Percentiles rank a stretch among this genome's conserved stretches.
phyloP scores from a whole-genome alignment of 768 basidiomycete genomes.

The Lentinula sp. region DNA sequence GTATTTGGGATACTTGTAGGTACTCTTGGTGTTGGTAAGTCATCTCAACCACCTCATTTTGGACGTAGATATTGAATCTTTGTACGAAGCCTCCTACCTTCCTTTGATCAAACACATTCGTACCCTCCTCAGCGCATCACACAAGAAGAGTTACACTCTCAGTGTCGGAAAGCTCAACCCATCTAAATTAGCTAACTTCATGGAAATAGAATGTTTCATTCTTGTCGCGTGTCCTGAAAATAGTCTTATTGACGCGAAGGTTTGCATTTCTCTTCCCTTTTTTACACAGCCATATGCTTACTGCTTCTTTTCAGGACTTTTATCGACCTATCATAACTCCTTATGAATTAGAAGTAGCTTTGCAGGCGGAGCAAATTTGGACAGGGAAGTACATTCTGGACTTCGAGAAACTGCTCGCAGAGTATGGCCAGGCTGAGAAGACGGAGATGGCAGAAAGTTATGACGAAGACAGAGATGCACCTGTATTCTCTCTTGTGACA shows the following conservation, averaged over 20 bases:
- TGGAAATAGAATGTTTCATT: conserved; percentile 94
- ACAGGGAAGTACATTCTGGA: conserved; percentile 76
- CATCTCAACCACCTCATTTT: not conserved
- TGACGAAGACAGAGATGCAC: conserved; percentile 45
- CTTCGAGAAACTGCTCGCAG: conserved; percentile 51
- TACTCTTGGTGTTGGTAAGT: conserved; percentile 81
- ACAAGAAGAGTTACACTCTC: conserved; percentile 92
- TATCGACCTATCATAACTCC: conserved; percentile 89
- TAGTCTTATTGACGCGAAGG: conserved; percentile 72
- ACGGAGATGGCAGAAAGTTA: conserved; percentile 5
- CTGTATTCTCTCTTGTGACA: conserved; percentile 80
- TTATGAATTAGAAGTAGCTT: conserved; percentile 80
- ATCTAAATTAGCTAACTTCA: conserved; percentile 91
- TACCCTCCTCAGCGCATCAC: conserved; percentile 49
- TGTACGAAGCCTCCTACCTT: conserved; percentile 66
- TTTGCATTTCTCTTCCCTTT: conserved; percentile 13
- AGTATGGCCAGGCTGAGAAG: not conserved
- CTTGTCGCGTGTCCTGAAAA: conserved; percentile 95
- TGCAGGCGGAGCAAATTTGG: conserved; percentile 67
- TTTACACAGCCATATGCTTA: not conserved
- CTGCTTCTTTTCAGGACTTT: conserved; percentile 59
- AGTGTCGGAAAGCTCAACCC: conserved; percentile 95
- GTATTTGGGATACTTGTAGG: conserved; percentile 95
- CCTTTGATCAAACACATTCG: conserved; percentile 84
- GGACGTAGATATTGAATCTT: not conserved